Base-by-base conservation (phyloP, 2,329 filamentous ascomycete genomes). In the Graphilbum ipis-grandicollis region DNA sequence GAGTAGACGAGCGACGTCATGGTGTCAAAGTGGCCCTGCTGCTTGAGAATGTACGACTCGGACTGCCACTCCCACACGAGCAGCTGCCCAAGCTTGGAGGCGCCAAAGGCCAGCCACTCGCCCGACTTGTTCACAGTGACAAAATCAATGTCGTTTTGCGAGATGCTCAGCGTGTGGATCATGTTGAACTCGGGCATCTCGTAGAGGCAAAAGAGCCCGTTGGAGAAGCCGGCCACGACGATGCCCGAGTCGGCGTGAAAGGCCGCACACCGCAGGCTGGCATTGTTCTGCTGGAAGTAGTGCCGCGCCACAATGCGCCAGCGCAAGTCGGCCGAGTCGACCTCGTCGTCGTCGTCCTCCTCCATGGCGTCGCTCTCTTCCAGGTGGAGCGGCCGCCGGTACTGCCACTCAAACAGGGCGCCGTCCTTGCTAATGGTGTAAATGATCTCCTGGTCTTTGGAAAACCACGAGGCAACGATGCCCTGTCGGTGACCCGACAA, bases 41-140 rank as follows among this genome's bases (percentile, higher is more conserved):
- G 90, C 58, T 98, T 98, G 34, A 98, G 64, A 40, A 98, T 92
- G 56, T 98, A 98, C 6, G 88, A 96, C 56, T 98, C 92, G 0
- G 90, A 98, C 53, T 96, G 88, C 86, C 92, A 98, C 55, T 98
- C 90, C 90, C 90, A 98, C 4, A 98, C 90, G 4, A 98, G 62
- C n/a, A 98, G 65, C 53, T 98, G 90, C 1, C 92, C 92, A 5
- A 93, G 68, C 49, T 92, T 92, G 2, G 90, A 93, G 1, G 92
- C 90, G 13, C 88, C 90, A 54, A 98, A 94, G 0, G 92, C 92
- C 18, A 98, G 63, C 90, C 90, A 98, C 59, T 96, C 88, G 36
- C 90, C 90, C 23, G 79, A 82, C 54, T 82, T 80, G 60, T 96
- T 98, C 51, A 94, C 84, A 1, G 85, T 83, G 39, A 96, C 83